phyloP scores from a whole-genome alignment of 2,329 filamentous ascomycete genomes.

The Epichloe bromicola region DNA sequence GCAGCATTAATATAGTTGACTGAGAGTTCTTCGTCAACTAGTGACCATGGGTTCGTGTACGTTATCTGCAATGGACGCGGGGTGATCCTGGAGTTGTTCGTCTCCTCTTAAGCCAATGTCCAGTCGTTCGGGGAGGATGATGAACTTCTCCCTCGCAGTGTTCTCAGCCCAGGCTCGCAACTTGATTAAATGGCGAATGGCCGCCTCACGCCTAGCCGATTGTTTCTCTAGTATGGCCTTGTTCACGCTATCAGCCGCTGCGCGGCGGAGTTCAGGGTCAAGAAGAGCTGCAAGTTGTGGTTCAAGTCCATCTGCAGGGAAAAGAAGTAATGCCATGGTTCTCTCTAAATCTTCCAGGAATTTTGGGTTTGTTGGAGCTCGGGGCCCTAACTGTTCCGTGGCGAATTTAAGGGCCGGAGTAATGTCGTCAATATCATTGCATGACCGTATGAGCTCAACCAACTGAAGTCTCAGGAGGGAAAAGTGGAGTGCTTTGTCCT shows the following conservation, averaged over 20 bases:
- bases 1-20: neutral
- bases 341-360: slow-evolving; percentile 81
- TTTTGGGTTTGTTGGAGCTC: slow-evolving; percentile 65
- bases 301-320: slow-evolving; percentile 66
- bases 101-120: slow-evolving; percentile 26
- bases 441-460: slow-evolving; percentile 78
- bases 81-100: slow-evolving; percentile 16
- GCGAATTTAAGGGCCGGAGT: slow-evolving; percentile 74
- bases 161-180: slow-evolving; percentile 77
- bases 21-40: slow-evolving; percentile 20
- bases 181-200: slow-evolving; percentile 68
- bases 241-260: slow-evolving; percentile 82
- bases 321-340: slow-evolving; percentile 86
- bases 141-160: slow-evolving; percentile 30
- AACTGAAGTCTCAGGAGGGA: slow-evolving; percentile 79
- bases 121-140: slow-evolving; percentile 20
- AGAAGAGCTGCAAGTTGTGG: slow-evolving; percentile 65
- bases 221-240: slow-evolving; percentile 69
- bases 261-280: slow-evolving; percentile 63
- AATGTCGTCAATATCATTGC: slow-evolving; percentile 59
- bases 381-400: slow-evolving; percentile 71
- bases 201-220: slow-evolving; percentile 62
- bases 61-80: slow-evolving; percentile 20
- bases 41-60: slow-evolving; percentile 41
- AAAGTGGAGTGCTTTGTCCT: slow-evolving; percentile 74